phyloP scores from a whole-genome alignment of 2,329 filamentous ascomycete species.

The Westerdykella aurantiaca region DNA sequence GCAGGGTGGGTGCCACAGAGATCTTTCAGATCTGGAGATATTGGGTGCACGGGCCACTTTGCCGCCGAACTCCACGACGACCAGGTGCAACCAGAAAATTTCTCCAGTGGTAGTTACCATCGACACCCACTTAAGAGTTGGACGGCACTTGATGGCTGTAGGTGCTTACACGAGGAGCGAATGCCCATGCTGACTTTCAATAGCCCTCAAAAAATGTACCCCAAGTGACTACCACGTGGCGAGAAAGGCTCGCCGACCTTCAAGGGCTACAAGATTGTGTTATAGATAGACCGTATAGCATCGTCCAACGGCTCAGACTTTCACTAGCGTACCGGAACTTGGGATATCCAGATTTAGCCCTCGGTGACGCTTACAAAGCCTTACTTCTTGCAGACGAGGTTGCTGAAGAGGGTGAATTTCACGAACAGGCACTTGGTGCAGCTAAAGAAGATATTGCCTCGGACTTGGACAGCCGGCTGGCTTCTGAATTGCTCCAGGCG shows the following conservation, averaged over 20 bases:
- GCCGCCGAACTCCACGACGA: neutral
- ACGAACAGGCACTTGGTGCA: slow-evolving; percentile 58
- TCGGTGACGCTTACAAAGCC: slow-evolving; percentile 83
- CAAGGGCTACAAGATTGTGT: slow-evolving; percentile 20
- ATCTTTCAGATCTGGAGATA: neutral
- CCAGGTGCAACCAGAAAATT: too few species aligned
- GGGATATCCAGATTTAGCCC: slow-evolving; percentile 83
- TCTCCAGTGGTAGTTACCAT: too few species aligned
- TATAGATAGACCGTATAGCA: slow-evolving; percentile 33
- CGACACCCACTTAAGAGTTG: too few species aligned
- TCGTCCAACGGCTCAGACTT: slow-evolving; percentile 50
- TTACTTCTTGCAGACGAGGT: slow-evolving; percentile 82
- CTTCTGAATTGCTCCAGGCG: neutral
- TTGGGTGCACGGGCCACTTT: neutral
- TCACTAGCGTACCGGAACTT: slow-evolving; percentile 66
- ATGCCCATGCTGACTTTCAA: too few species aligned
- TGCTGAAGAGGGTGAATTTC: slow-evolving; percentile 72
- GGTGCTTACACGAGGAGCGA: too few species aligned
- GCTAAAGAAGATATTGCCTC: slow-evolving; percentile 35
- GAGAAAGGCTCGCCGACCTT: slow-evolving; percentile 15
- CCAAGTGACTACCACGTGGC: too few species aligned
- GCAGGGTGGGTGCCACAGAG: neutral
- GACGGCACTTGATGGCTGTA: too few species aligned
- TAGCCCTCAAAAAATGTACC: too few species aligned
- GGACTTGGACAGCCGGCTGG: neutral